phyloP scores from a whole-genome alignment of 441 rosid genomes.

The Codiaeum variegatum region DNA sequence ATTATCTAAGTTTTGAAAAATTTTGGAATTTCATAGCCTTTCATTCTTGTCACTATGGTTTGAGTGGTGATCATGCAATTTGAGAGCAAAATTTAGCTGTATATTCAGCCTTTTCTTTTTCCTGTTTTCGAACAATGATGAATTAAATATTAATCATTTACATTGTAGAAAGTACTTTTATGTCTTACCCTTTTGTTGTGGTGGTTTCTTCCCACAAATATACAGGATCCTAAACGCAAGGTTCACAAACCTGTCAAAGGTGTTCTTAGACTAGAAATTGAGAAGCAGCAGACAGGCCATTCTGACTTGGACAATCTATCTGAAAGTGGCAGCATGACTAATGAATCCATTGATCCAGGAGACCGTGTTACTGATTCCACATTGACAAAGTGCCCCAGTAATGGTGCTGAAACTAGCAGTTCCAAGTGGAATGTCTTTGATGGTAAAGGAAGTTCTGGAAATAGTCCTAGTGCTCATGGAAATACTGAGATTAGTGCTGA shows the following conservation, averaged over 20 bases:
- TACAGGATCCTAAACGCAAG: conserved; percentile 90
- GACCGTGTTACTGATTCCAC: conserved; percentile 53
- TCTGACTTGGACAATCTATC: conserved; percentile 78
- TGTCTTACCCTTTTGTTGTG: conserved; percentile 14
- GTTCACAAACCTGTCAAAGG: conserved; percentile 98
- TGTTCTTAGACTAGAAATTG: conserved; percentile 85
- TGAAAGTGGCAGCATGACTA: conserved; percentile 84
- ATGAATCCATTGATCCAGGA: conserved; percentile 75
- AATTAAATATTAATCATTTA: not conserved
- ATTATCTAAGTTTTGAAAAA: no score
- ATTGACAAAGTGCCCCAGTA: conserved; percentile 60
- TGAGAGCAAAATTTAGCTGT: no score
- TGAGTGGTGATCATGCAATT: no score
- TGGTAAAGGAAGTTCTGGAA: conserved; percentile 63
- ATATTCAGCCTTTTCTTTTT: not conserved
- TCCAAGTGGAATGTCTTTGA: conserved; percentile 55
- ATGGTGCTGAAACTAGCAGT: conserved; percentile 60
- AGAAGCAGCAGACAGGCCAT: conserved; percentile 73
- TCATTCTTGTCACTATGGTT: no score
- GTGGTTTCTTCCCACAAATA: conserved; percentile 29
- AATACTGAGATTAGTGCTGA: conserved; percentile 48
- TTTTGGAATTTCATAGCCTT: no score
- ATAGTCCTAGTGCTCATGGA: conserved; percentile 51
- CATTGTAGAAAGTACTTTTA: conserved; percentile 2
- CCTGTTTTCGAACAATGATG: not conserved